A percentile compares a stretch with the other conserved stretches of the same genome.
These are phyloP conservation scores for Coemansia sp. DNA, from an alignment of 192 early-diverging fungal genomes.

Conservation along the genomic window DNA sequence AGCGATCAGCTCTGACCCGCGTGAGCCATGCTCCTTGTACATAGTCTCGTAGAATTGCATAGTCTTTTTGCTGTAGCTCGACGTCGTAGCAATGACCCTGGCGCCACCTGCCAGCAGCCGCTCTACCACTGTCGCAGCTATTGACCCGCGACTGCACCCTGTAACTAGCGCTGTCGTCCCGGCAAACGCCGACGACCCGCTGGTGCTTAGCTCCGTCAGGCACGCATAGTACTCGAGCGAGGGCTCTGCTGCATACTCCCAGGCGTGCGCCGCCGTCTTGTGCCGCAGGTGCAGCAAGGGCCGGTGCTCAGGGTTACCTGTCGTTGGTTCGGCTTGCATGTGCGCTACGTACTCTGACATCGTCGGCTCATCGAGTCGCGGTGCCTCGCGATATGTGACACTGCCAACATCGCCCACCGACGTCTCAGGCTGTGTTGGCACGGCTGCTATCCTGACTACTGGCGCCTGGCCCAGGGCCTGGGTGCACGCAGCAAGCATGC, in stretches of 20 bases:
- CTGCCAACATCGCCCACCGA: conserved; percentile 70
- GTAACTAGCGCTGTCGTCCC: conserved; percentile 82
- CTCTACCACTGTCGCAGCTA: conserved; percentile 83
- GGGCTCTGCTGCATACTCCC: conserved; percentile 17
- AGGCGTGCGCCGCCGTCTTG: conserved; percentile 14
- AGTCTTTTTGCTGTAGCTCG: conserved; percentile 68
- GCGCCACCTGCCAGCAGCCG: conserved; percentile 74
- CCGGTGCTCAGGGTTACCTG: conserved; percentile 50
- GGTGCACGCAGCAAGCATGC: conserved; percentile 79
- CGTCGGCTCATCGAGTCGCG: conserved; percentile 71
- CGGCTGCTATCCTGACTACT: background rate
- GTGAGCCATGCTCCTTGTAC: conserved; percentile 83
- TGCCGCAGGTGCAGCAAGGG: conserved; percentile 47
- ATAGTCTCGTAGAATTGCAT: conserved; percentile 84
- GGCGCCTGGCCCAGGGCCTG: conserved; percentile 71
- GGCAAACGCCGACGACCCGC: conserved; percentile 75
- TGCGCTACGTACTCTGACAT: conserved; percentile 83
- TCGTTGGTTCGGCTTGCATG: conserved; percentile 66
- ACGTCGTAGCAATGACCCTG: conserved; percentile 80
- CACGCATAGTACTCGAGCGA: conserved; percentile 46
- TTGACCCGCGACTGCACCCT: conserved; percentile 88
- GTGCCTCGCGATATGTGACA: conserved; percentile 76
- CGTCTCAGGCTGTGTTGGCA: conserved; percentile 78
- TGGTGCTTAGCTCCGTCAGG: conserved; percentile 69
- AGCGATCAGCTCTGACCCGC: conserved; percentile 82